Evolutionary conservation across 345 rosid species (phyloP).

Genomic region (Sonneratia caseolaris): DNA sequence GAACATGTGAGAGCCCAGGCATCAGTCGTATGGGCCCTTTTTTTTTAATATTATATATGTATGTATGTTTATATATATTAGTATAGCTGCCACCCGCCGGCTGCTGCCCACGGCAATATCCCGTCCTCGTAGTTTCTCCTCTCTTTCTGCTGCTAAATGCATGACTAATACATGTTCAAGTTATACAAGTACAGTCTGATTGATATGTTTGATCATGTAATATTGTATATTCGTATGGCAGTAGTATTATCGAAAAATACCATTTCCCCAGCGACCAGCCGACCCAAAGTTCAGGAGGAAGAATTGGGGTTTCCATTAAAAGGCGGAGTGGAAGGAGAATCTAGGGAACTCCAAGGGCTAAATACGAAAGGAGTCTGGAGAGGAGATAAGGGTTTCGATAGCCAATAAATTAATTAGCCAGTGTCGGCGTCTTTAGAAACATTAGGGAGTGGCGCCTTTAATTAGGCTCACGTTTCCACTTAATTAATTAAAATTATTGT

Average conservation of each 20-base stretch:
- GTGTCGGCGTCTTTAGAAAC: background rate
- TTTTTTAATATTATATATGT: background rate
- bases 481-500: no score
- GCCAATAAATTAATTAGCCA: no score
- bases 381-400: no score
- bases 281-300: no score
- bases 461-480: background rate
- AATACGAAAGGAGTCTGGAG: background rate
- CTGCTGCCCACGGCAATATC: no score
- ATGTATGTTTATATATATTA: no score
- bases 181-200: no score
- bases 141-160: background rate
- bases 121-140: background rate
- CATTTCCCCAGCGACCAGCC: no score
- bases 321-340: background rate
- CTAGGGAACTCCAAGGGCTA: background rate
- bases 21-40: background rate
- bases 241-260: no score
- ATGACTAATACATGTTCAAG: no score
- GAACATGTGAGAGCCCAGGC: slow-evolving; percentile 1
- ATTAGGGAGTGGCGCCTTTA: background rate
- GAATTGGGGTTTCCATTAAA: background rate
- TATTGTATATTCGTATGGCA: no score
- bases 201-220: no score
- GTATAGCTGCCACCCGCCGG: background rate